Conservation (phyloP, 805 yeast species). For the Ogataea haglerorum region DNA sequence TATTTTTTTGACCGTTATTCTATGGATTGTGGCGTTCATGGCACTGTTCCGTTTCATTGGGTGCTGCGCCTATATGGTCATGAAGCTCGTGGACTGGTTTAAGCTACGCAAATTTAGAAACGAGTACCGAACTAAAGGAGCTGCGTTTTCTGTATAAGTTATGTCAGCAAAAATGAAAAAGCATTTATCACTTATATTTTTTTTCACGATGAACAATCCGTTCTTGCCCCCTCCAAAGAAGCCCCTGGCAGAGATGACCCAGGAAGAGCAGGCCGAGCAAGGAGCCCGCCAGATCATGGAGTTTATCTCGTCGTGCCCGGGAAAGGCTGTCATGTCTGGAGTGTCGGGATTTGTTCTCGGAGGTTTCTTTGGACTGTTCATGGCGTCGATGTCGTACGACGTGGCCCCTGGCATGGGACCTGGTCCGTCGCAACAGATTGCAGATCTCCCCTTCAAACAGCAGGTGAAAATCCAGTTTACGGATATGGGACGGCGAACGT, state of each 20-base stretch:
- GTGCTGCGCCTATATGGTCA: slow-evolving; percentile 54
- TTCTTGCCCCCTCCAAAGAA: slow-evolving; percentile 42
- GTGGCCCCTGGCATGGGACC: slow-evolving; percentile 60
- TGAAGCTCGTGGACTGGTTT: slow-evolving; percentile 24
- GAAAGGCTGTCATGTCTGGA: slow-evolving; percentile 87
- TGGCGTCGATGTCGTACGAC: slow-evolving; percentile 87
- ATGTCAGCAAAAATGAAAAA: slow-evolving; percentile 1
- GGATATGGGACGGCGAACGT: slow-evolving; percentile 91
- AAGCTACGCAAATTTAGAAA: slow-evolving; percentile 17
- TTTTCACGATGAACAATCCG: slow-evolving; percentile 31
- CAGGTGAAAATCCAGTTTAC: slow-evolving; percentile 87
- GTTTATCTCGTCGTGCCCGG: slow-evolving; percentile 92
- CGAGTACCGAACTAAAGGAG: slow-evolving; percentile 18
- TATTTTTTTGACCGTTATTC: slow-evolving; percentile 73
- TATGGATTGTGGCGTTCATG: slow-evolving; percentile 91
- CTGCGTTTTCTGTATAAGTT: slow-evolving; percentile 17
- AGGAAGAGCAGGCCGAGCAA: slow-evolving; percentile 88
- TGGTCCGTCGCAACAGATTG: slow-evolving; percentile 47
- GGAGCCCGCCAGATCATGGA: slow-evolving; percentile 83
- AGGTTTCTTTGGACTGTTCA: slow-evolving; percentile 92
- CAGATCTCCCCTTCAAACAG: slow-evolving; percentile 86
- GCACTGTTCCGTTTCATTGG: slow-evolving; percentile 84
- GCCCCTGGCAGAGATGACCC: slow-evolving; percentile 68
- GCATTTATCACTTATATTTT: not conserved
- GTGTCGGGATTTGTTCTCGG: slow-evolving; percentile 93